Evolutionary conservation across 139 green algal genomes (phyloP).

Genomic region (Raphidocelis subcapitata): DNA sequence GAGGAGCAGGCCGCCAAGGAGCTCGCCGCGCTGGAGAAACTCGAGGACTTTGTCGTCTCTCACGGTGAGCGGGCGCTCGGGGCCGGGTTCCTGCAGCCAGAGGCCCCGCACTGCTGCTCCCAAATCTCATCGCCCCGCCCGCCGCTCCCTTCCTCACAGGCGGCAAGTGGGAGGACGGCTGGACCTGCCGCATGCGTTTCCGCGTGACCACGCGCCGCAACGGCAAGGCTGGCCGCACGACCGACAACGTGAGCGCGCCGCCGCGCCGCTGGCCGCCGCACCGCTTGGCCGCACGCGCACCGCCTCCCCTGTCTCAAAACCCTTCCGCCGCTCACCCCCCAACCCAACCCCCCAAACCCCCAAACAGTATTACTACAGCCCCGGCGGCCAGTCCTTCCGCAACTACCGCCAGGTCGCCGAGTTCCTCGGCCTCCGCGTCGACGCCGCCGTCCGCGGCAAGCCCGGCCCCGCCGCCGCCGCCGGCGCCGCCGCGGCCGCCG

Average conservation of each 20-base stretch:
- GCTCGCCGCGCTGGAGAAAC: background rate
- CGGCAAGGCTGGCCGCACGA: conserved; percentile 1
- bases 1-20: conserved; percentile 14
- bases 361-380: conserved; percentile 34
- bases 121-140: too few relatives aligned
- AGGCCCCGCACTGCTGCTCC: too few relatives aligned
- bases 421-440: conserved; percentile 10
- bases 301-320: too few relatives aligned
- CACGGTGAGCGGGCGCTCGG: too few relatives aligned
- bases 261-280: too few relatives aligned
- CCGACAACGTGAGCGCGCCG: conserved; percentile 25
- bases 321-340: too few relatives aligned
- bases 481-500: background rate
- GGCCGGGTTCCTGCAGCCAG: too few relatives aligned
- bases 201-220: conserved; percentile 14
- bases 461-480: background rate
- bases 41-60: background rate
- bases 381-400: conserved; percentile 13
- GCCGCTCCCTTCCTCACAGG: background rate
- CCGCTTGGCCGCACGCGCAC: too few relatives aligned
- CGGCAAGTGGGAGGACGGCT: conserved; percentile 1
- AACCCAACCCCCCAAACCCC: background rate
- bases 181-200: conserved; percentile 20
- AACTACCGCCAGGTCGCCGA: conserved; percentile 19
- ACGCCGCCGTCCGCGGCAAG: background rate